These are phyloP conservation scores for Lentinula aciculospora DNA, from an alignment of 768 basidiomycete genomes.

Conservation along the genomic window DNA sequence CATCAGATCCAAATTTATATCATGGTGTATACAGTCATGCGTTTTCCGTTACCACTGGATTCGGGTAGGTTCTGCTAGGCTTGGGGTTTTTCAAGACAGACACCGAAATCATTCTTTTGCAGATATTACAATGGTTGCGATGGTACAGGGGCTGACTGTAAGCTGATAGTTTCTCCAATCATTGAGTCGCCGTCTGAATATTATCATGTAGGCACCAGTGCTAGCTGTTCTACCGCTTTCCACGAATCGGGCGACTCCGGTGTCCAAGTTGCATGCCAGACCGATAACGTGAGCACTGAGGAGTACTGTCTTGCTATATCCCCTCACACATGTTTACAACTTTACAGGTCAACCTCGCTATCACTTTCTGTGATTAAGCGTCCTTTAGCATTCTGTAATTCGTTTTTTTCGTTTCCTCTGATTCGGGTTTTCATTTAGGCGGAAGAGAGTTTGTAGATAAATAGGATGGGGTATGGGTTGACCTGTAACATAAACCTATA, in stretches of 20 bases:
- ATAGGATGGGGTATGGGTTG: no score
- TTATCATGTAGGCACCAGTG: conserved; percentile 19
- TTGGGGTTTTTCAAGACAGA: not conserved
- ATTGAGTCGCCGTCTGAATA: not conserved
- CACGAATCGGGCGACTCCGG: conserved; percentile 17
- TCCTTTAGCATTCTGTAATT: no score
- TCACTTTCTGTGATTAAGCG: conserved; percentile 8
- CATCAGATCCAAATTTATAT: not conserved
- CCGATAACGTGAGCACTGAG: conserved; percentile 17
- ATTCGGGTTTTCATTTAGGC: no score
- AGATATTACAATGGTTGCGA: conserved; percentile 24
- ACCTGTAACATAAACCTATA: no score
- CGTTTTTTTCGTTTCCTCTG: no score
- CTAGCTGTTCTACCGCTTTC: conserved; percentile 27
- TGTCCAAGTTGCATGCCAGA: conserved; percentile 28
- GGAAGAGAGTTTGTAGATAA: no score
- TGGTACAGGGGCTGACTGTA: conserved; percentile 21
- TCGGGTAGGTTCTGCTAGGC: conserved; percentile 18
- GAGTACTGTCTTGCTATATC: not conserved
- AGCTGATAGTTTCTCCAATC: not conserved
- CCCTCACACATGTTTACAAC: not conserved
- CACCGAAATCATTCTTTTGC: not conserved
- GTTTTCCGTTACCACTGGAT: conserved; percentile 31
- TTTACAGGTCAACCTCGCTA: conserved; percentile 1
- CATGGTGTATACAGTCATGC: conserved; percentile 15